A percentile compares a stretch with the other conserved stretches of the same genome.
phyloP scores from a whole-genome alignment of 192 early-diverging fungal genomes.

The Umbelopsis vinacea region DNA sequence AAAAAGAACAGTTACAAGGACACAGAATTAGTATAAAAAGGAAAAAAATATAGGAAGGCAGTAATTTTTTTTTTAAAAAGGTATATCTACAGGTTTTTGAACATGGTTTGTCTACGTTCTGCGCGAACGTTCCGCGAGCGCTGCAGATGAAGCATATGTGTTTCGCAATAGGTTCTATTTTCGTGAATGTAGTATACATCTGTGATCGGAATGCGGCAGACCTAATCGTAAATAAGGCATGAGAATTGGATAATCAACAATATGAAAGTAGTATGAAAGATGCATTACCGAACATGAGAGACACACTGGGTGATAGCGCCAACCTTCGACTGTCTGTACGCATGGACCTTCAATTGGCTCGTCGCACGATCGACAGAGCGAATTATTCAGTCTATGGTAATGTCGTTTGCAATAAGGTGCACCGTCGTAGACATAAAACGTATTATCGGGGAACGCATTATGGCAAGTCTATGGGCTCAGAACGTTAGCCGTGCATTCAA shows the following conservation, averaged over 20 bases:
- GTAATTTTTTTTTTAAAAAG: background rate
- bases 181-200: constrained; percentile 74
- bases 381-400: constrained; percentile 84
- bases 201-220: constrained; percentile 57
- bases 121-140: constrained; percentile 56
- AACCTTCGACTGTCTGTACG: constrained; percentile 80
- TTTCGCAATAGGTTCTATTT: constrained; percentile 69
- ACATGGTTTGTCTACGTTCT: constrained; percentile 36
- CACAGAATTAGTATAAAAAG: background rate
- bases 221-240: constrained; percentile 11
- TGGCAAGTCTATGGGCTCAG: constrained; percentile 51
- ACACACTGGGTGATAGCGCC: constrained; percentile 83
- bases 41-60: too few relatives aligned
- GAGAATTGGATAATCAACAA: background rate
- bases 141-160: constrained; percentile 66
- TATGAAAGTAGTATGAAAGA: background rate
- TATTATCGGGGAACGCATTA: constrained; percentile 71
- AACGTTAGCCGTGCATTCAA: background rate
- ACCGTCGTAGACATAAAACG: constrained; percentile 85
- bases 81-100: constrained; percentile 14
- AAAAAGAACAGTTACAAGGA: constrained; percentile 5
- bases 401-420: constrained; percentile 81
- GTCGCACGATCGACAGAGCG: constrained; percentile 75
- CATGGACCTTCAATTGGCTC: constrained; percentile 91
- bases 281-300: constrained; percentile 67